These are phyloP conservation scores for Aspergillus sp. DNA, from an alignment of 2,329 filamentous ascomycete species.

Conservation along the genomic window DNA sequence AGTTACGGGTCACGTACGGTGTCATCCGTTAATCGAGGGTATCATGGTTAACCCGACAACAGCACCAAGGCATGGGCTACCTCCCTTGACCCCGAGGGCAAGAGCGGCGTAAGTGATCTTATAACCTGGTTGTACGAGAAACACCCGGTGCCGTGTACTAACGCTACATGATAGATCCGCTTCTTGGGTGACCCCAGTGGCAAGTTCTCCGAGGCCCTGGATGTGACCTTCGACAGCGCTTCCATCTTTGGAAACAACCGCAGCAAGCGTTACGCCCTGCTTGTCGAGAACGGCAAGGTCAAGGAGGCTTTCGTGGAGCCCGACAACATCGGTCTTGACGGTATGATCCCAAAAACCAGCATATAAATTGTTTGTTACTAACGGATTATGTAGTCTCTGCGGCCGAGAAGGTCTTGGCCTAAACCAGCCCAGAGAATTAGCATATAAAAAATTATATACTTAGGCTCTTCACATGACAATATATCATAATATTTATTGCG, in stretches of 20 bases:
- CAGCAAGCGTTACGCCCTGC: slow-evolving; percentile 84
- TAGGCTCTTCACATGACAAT: slow-evolving; percentile 4
- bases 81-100: slow-evolving; percentile 71
- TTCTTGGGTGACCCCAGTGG: slow-evolving; percentile 83
- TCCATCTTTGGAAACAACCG: slow-evolving; percentile 79
- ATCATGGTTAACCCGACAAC: slow-evolving; percentile 7
- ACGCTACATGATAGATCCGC: slow-evolving; percentile 66
- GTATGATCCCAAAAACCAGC: slow-evolving; percentile 49
- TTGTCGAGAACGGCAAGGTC: slow-evolving; percentile 82
- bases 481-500: slow-evolving; percentile 4
- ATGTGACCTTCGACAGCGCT: slow-evolving; percentile 77
- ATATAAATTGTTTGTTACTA: slow-evolving; percentile 19
- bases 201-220: slow-evolving; percentile 78
- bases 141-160: background rate
- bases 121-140: background rate
- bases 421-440: slow-evolving; percentile 13
- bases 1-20: slow-evolving; percentile 41
- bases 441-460: background rate
- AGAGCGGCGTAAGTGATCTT: slow-evolving; percentile 68
- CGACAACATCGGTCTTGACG: slow-evolving; percentile 79
- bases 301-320: slow-evolving; percentile 80
- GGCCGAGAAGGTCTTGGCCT: slow-evolving; percentile 53
- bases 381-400: slow-evolving; percentile 44
- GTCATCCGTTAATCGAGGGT: background rate
- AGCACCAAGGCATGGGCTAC: slow-evolving; percentile 91